These are phyloP conservation scores for Bifiguratus adelaidae DNA, from an alignment of 192 early-diverging fungal genomes.

Conservation along the genomic window DNA sequence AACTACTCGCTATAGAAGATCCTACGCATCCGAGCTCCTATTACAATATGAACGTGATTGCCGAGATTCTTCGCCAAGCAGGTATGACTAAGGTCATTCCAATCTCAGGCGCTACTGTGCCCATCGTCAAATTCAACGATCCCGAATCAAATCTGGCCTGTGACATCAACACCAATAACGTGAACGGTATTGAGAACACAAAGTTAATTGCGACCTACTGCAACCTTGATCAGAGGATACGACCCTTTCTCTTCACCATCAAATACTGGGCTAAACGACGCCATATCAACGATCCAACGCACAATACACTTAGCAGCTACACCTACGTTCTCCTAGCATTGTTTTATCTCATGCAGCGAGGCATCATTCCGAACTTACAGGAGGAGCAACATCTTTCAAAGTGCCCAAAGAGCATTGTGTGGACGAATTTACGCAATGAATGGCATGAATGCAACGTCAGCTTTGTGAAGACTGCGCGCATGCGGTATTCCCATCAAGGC, in stretches of 20 bases:
- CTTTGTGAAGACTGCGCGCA: background rate
- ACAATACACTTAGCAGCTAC: slow-evolving; percentile 12
- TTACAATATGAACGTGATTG: slow-evolving; percentile 9
- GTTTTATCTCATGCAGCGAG: slow-evolving; percentile 13
- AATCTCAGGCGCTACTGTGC: slow-evolving; percentile 21
- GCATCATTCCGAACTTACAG: slow-evolving; percentile 19
- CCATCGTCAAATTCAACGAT: slow-evolving; percentile 25
- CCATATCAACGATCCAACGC: slow-evolving; percentile 12
- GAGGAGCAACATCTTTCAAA: too few relatives aligned
- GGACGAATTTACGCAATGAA: too few relatives aligned
- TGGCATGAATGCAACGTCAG: background rate
- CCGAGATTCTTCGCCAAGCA: background rate
- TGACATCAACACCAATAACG: slow-evolving; percentile 21
- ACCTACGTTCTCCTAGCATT: slow-evolving; percentile 19
- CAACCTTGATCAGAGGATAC: slow-evolving; percentile 16
- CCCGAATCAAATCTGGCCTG: slow-evolving; percentile 8
- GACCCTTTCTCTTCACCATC: slow-evolving; percentile 14
- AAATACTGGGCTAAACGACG: slow-evolving; percentile 19
- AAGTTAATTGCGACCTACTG: slow-evolving; percentile 14
- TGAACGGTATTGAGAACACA: slow-evolving; percentile 24
- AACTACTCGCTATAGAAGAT: too few relatives aligned
- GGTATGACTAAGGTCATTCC: slow-evolving; percentile 9
- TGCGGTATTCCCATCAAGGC: background rate
- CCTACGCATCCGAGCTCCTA: background rate
- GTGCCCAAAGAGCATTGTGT: too few relatives aligned